phyloP scores from a whole-genome alignment of 345 rosid genomes.

The Ceriops decandra region DNA sequence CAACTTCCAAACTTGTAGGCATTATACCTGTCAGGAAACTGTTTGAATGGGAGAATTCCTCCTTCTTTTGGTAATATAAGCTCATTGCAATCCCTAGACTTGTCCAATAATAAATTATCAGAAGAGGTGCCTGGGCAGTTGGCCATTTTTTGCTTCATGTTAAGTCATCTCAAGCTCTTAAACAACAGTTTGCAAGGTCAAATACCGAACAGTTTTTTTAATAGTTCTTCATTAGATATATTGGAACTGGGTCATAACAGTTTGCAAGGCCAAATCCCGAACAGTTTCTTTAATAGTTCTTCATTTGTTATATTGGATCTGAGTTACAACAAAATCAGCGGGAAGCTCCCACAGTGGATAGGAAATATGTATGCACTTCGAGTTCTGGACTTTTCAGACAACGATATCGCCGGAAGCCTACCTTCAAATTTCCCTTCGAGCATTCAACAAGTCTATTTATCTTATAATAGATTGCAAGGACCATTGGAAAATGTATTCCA shows the following conservation, averaged over 20 bases:
- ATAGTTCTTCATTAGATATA: not conserved
- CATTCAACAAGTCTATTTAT: constrained; percentile 6
- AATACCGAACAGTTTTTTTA: constrained; percentile 9
- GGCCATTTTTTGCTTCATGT: not conserved
- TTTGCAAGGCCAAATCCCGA: not conserved
- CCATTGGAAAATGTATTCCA: not conserved
- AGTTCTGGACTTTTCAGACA: constrained; percentile 5
- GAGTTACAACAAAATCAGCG: not conserved
- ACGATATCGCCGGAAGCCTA: constrained; percentile 2
- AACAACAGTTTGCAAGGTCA: constrained; percentile 23
- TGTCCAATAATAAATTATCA: constrained; percentile 18
- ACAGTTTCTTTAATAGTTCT: not conserved
- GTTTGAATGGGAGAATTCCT: constrained; percentile 24
- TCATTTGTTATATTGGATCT: not conserved
- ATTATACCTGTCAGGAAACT: constrained; percentile 17
- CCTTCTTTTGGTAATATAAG: constrained; percentile 14
- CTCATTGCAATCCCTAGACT: not conserved
- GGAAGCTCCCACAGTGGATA: not conserved
- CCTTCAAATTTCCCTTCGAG: constrained; percentile 2
- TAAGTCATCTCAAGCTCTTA: too few relatives aligned
- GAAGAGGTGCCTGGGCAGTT: constrained; percentile 14
- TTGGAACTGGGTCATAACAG: not conserved
- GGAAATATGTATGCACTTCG: not conserved
- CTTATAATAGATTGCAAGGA: constrained; percentile 1
- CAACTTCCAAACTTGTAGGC: not conserved